Base-by-base conservation (phyloP, 306 rosid genomes). In the Citrullus colocynthis region DNA sequence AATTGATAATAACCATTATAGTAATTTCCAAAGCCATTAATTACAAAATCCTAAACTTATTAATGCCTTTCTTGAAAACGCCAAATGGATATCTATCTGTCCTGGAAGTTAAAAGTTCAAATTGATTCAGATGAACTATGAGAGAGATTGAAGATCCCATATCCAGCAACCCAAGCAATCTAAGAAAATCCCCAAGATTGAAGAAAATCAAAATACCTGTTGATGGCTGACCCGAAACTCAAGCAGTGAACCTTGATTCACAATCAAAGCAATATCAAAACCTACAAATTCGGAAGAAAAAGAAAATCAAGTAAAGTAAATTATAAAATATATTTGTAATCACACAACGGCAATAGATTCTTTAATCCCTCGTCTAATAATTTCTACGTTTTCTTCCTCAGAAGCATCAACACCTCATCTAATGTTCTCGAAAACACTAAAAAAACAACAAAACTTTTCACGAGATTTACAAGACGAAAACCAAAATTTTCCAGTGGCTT, bases 151-250 rank as follows among this genome's bases (percentile, higher is more conserved):
- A 61, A 78, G 55, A 82, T 71, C 74, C 67, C 34, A 78, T 76
- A 81, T 75, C 75, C 69, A 67, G 64, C 78, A 82, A 82, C 71
- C 44, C 67, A 74, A 74, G 54, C 75, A 86, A 85, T 77, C 75
- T 83, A 86, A 67, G 62, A 84, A 49, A 80, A 79, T 83, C 79
- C 78, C 79, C 73, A 76, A 49, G 76, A 74, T 87, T 54, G 81
- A 65, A 73, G 56, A n/a, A 84, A 80, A 21, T 21, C 51, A 60
- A 82, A 48, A 59, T 34, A 80, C 56, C 80, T 39, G 82, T 67
- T n/a, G 74, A n/a, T 21, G 54, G 78, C 80, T 77, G 78, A 59
- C 66, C 87, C 88, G 74, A 36, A 85, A 79, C 51, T 45, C 79
- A 88, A 83, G 79, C 66, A 28, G 59, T 44, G 52, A 78, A 48